phyloP scores from a whole-genome alignment of 805 yeast species.

The Yarrowia bubula region DNA sequence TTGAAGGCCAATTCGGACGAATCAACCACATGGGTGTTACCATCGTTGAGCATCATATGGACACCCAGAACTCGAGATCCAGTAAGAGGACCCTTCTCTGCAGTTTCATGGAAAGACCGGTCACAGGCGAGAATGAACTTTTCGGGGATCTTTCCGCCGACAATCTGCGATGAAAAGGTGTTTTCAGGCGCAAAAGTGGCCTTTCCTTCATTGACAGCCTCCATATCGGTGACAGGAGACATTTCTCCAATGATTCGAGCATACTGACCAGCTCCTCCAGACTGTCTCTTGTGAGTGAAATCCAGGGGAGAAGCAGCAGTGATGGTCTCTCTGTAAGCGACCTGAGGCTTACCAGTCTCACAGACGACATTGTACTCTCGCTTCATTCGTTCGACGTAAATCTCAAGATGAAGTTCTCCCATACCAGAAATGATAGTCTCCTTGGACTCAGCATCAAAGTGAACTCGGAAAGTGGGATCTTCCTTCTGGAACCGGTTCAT shows the following conservation, averaged over 20 bases:
- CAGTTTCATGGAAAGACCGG: conserved; percentile 91
- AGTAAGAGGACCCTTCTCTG: conserved; percentile 93
- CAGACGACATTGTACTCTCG: conserved; percentile 97
- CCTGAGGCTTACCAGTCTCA: conserved; percentile 95
- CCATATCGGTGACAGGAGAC: conserved; percentile 49
- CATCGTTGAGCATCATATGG: conserved; percentile 91
- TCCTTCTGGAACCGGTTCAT: conserved; percentile 97
- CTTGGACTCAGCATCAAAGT: conserved; percentile 84
- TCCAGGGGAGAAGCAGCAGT: conserved; percentile 73
- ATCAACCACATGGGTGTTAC: conserved; percentile 96
- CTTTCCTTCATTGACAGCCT: conserved; percentile 39
- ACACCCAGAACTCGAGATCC: conserved; percentile 94
- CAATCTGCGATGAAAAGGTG: conserved; percentile 78
- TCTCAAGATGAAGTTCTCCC: conserved; percentile 97
- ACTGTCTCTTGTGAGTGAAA: conserved; percentile 94
- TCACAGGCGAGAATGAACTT: conserved; percentile 91
- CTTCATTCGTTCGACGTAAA: conserved; percentile 96
- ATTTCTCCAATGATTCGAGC: conserved; percentile 91
- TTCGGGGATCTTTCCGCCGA: conserved; percentile 96
- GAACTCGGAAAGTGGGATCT: conserved; percentile 96
- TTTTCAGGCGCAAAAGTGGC: conserved; percentile 43
- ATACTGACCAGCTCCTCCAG: conserved; percentile 99
- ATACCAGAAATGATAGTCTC: conserved; percentile 95
- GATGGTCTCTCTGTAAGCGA: conserved; percentile 94
- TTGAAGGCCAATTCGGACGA: conserved; percentile 94